Base-by-base conservation (phyloP, 139 green algal genomes). In the Chlorella sp. region DNA sequence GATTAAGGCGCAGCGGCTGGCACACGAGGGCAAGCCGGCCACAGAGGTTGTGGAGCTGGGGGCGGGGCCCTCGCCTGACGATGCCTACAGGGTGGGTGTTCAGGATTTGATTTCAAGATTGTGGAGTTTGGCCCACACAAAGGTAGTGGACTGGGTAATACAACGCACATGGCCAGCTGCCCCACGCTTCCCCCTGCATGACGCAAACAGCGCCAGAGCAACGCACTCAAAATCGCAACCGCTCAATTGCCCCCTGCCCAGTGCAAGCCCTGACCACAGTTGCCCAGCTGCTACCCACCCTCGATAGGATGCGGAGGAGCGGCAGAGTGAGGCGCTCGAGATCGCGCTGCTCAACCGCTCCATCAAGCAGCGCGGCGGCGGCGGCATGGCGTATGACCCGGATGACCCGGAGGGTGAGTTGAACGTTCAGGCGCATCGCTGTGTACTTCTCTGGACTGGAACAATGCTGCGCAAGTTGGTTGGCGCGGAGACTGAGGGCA, bases 301-400 rank as follows among this genome's bases (percentile, higher is more conserved):
- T 65, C 3, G 20, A 24, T 30, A 83, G 86, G 48, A 80, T 8
- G 54, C 69, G 51, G 73, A 87, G 41, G 79, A 87, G 48, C 69
- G 86, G 41, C 88, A 92, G 85, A 48, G 73, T 32, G 87, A 89
- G 75, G 84, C 68, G 54, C 41, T 81, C 32, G 70, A 88, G 76
- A 62, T 84, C 54, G 76, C 65, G 68, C 41, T 68, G 77, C 43
- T 73, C 69, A 88, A 84, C 58, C 40, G 62, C 32, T 34, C 48
- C 26, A 46, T 54, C 51, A 82, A 44, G 67, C 74, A 82, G 41
- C 58, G 76, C 9, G 48, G 54, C 40, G 67, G 67, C 34, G 2
- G n/a, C 13, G 67, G 67, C 64, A 38, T 34, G 64, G 64, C 64
- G 30, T 34, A 40, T 14, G 28, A 70, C 28, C 8, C 1, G 32